Evolutionary conservation across 768 basidiomycete species (phyloP).

Genomic region (Omphalotus guepiniiformis): DNA sequence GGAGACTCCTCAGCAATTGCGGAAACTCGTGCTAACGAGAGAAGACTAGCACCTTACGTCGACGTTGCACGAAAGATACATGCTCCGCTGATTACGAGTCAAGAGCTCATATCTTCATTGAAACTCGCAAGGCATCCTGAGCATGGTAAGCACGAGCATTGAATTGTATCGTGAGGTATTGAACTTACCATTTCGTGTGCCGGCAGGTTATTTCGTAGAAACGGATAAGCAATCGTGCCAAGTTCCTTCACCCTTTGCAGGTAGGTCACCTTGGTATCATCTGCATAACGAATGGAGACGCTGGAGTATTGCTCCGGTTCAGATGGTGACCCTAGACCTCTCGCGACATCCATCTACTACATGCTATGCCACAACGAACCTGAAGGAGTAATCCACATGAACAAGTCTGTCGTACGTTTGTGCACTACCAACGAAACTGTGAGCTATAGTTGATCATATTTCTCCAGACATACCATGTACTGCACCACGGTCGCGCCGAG

Average conservation of each 20-base stretch:
- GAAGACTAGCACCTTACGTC: too few species aligned
- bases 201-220: constrained; percentile 2
- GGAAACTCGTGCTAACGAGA: too few species aligned
- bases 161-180: neutral
- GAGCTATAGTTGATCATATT: neutral
- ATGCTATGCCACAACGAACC: constrained; percentile 38
- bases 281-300: neutral
- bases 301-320: neutral
- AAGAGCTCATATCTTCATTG: too few species aligned
- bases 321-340: constrained; percentile 25
- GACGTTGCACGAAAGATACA: too few species aligned
- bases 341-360: constrained; percentile 47
- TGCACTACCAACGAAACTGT: neutral
- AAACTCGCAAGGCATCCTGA: constrained; percentile 2
- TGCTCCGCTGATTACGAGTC: too few species aligned
- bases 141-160: neutral
- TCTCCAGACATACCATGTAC: constrained; percentile 45
- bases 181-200: neutral
- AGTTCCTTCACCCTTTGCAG: constrained; percentile 1
- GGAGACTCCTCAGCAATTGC: too few species aligned
- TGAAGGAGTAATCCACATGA: constrained; percentile 40
- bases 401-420: constrained; percentile 40
- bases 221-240: neutral
- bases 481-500: constrained; percentile 45
- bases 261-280: neutral